Conservation (phyloP, 106 monocot genomes). For the Apostasia ramifera region DNA sequence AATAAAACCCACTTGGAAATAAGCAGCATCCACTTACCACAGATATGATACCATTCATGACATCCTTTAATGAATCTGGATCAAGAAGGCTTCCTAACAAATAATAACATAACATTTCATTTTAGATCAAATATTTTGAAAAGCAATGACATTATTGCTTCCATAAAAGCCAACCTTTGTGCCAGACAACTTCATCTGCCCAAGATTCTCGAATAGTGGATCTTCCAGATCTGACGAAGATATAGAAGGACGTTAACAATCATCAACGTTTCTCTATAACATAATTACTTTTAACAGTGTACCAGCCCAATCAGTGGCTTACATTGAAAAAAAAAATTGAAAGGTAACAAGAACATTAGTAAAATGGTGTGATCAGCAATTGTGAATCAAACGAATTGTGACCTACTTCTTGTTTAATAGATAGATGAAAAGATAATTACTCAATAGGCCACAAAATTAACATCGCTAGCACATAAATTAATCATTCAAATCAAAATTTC, state of each 20-base stretch:
- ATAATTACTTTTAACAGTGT: neutral
- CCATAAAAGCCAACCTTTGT: constrained; percentile 51
- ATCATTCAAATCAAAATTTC: too few species aligned
- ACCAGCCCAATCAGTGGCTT: too few species aligned
- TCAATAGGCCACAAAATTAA: too few species aligned
- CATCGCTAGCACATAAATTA: too few species aligned
- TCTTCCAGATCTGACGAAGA: constrained; percentile 73
- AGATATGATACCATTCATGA: constrained; percentile 60
- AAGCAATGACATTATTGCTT: constrained; percentile 1
- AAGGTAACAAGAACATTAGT: too few species aligned
- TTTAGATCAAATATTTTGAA: neutral
- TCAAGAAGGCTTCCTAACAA: constrained; percentile 79
- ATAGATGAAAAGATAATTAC: too few species aligned
- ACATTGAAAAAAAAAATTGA: too few species aligned
- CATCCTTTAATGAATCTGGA: constrained; percentile 81
- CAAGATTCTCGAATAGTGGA: constrained; percentile 58
- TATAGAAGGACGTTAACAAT: neutral
- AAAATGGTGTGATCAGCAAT: too few species aligned
- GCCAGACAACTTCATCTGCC: constrained; percentile 85
- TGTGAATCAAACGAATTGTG: too few species aligned
- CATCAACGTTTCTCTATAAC: neutral
- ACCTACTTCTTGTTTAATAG: too few species aligned
- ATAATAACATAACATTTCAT: constrained; percentile 2
- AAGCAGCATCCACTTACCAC: constrained; percentile 49
- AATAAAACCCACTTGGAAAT: neutral